Conservation (phyloP, 2,329 filamentous ascomycete species). For the Meredithiella fracta region DNA sequence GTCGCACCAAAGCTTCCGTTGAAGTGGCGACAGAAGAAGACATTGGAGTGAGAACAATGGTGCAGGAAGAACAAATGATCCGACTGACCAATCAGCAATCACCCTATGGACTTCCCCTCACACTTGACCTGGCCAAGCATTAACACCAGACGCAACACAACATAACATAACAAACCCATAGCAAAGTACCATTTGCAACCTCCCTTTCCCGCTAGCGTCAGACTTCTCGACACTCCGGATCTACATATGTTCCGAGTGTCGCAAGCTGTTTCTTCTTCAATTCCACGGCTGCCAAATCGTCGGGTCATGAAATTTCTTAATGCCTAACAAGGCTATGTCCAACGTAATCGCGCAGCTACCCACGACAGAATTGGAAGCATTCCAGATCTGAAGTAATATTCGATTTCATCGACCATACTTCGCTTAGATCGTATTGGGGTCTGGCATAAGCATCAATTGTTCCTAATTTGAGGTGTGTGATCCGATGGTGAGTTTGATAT, state of each 20-base stretch:
- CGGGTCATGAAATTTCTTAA: background rate
- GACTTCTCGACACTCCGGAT: background rate
- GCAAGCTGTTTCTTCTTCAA: too few relatives aligned
- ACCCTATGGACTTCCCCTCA: too few relatives aligned
- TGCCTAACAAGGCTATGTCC: background rate
- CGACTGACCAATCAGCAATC: too few relatives aligned
- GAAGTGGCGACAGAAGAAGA: too few relatives aligned
- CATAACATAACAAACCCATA: too few relatives aligned
- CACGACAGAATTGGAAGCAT: background rate
- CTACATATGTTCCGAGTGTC: background rate
- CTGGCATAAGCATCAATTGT: background rate
- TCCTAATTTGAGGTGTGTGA: background rate
- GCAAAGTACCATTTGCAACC: too few relatives aligned
- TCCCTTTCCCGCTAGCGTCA: background rate
- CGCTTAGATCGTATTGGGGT: background rate
- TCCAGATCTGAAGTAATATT: background rate
- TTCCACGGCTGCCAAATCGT: background rate
- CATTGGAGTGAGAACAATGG: too few relatives aligned
- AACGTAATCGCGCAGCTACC: background rate
- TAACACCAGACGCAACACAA: too few relatives aligned
- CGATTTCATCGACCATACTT: background rate
- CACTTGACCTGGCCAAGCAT: too few relatives aligned
- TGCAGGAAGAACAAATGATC: too few relatives aligned
- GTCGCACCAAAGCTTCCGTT: too few relatives aligned
- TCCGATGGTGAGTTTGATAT: background rate